Conservation (phyloP, 2,329 filamentous ascomycete genomes). For the Parastagonospora nodorum region DNA sequence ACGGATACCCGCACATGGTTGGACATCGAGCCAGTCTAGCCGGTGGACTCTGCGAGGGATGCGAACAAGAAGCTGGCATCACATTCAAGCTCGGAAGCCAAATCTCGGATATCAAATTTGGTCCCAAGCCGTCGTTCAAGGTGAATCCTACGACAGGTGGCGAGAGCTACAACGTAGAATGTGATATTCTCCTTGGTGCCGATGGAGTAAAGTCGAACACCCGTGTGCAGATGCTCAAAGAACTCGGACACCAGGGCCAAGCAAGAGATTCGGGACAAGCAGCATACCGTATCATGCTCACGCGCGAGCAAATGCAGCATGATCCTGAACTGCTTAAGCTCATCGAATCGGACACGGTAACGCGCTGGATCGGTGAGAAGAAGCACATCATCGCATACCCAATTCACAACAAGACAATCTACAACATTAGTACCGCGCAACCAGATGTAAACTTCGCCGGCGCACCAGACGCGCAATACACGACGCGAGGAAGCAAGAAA, state of each 20-base stretch:
- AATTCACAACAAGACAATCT: constrained; percentile 68
- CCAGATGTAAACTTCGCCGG: constrained; percentile 65
- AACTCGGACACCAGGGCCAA: constrained; percentile 57
- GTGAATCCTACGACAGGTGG: constrained; percentile 61
- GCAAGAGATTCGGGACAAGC: constrained; percentile 75
- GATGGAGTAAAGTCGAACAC: constrained; percentile 57
- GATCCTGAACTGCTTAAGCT: constrained; percentile 72
- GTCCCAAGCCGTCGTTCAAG: constrained; percentile 64
- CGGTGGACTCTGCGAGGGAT: constrained; percentile 71
- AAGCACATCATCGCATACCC: constrained; percentile 81
- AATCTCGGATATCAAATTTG: constrained; percentile 61
- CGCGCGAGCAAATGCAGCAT: constrained; percentile 66
- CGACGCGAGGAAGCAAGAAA: constrained; percentile 64
- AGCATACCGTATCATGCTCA: constrained; percentile 79
- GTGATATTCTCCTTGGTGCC: constrained; percentile 52
- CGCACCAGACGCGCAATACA: constrained; percentile 64
- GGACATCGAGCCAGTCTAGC: constrained; percentile 77
- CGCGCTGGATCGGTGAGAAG: constrained; percentile 76
- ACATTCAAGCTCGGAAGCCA: constrained; percentile 70
- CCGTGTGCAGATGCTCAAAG: constrained; percentile 59
- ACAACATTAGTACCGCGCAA: constrained; percentile 69
- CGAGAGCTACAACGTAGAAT: constrained; percentile 58
- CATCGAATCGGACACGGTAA: constrained; percentile 69
- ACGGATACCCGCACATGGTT: constrained; percentile 79
- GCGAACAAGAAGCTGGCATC: constrained; percentile 64